phyloP scores from a whole-genome alignment of 768 basidiomycete species.

The Sporobolomyces roseus region DNA sequence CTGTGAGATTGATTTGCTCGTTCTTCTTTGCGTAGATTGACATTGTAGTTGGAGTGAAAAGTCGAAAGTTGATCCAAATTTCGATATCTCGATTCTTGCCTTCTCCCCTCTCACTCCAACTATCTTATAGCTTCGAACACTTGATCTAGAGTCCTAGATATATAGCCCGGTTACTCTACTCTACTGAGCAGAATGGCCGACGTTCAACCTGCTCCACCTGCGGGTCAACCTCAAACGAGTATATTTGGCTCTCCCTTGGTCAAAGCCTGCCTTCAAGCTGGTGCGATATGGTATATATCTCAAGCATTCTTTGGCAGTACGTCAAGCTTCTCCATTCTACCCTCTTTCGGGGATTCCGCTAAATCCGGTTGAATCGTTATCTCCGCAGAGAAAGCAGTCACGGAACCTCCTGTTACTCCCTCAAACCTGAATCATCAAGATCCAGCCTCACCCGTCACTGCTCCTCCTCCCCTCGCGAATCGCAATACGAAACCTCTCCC shows the following conservation, averaged over 20 bases:
- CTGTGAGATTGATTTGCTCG: conserved; percentile 28
- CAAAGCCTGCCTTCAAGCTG: background rate
- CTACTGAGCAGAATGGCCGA: conserved; percentile 11
- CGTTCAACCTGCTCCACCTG: background rate
- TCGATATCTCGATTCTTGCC: too few species aligned
- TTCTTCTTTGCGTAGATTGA: conserved; percentile 37
- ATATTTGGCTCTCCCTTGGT: conserved; percentile 11
- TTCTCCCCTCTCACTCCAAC: too few species aligned
- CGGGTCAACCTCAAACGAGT: background rate
- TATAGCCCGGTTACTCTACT: too few species aligned
- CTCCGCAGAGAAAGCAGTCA: background rate
- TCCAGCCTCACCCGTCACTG: background rate
- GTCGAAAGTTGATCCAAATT: too few species aligned
- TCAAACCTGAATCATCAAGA: background rate
- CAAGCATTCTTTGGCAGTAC: conserved; percentile 7
- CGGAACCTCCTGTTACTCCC: background rate
- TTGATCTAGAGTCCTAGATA: too few species aligned
- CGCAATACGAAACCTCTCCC: background rate
- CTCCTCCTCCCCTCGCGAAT: background rate
- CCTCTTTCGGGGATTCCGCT: too few species aligned
- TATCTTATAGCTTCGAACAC: too few species aligned
- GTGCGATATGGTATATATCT: conserved; percentile 14
- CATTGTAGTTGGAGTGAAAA: conserved; percentile 13
- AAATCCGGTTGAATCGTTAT: too few species aligned
- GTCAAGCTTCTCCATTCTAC: too few species aligned